phyloP scores from a whole-genome alignment of 2,329 filamentous ascomycete species.

The Aureobasidium sp. region DNA sequence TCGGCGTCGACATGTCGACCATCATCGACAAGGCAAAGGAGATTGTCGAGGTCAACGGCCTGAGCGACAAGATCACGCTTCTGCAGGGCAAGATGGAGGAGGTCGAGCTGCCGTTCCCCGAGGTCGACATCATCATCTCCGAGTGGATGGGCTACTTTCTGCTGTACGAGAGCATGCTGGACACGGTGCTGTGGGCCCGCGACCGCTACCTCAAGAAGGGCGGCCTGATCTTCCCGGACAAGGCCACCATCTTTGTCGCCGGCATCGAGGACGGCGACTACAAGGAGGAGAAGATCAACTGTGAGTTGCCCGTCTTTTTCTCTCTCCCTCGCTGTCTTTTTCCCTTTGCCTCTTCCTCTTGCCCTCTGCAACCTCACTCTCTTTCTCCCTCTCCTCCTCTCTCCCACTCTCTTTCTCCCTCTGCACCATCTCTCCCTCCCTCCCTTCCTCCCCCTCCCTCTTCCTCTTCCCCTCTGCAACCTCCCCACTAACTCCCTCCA shows the following conservation, averaged over 20 bases:
- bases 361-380: not conserved
- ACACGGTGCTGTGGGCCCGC: constrained; percentile 93
- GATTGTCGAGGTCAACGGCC: constrained; percentile 86
- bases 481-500: constrained; percentile 33
- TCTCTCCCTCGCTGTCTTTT: too few species aligned
- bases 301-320: constrained; percentile 55
- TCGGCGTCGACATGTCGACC: constrained; percentile 98
- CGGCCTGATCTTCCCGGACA: constrained; percentile 89
- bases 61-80: constrained; percentile 93
- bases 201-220: constrained; percentile 83
- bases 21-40: constrained; percentile 98
- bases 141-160: constrained; percentile 99
- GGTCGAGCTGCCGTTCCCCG: constrained; percentile 81
- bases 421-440: not conserved
- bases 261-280: constrained; percentile 98
- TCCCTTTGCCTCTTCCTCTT: too few species aligned
- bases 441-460: not conserved
- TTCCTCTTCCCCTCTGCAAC: too few species aligned
- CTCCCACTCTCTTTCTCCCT: not conserved
- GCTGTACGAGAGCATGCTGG: constrained; percentile 97
- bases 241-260: constrained; percentile 93
- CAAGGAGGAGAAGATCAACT: constrained; percentile 99
- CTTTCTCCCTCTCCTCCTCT: too few species aligned
- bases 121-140: constrained; percentile 99
- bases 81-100: constrained; percentile 99